Conservation (phyloP, 1,284 basidiomycete genomes). For the Ceratobasidium sp. region DNA sequence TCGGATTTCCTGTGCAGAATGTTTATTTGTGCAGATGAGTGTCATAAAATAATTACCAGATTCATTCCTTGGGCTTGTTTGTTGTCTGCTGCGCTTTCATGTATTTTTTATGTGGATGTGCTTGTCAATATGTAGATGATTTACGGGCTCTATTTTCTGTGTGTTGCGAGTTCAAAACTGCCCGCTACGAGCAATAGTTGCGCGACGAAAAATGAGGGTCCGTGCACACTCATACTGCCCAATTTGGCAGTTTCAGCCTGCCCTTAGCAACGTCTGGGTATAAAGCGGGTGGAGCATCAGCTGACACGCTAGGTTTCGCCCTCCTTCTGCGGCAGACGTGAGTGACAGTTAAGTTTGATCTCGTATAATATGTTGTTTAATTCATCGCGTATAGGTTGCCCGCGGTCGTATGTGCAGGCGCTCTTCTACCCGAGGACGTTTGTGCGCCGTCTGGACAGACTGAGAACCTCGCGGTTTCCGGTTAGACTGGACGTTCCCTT, state of each 20-base stretch:
- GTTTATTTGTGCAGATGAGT: no score
- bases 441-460: no score
- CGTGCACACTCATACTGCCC: not conserved
- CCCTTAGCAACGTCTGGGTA: not conserved
- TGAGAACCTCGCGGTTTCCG: no score
- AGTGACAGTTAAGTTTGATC: not conserved
- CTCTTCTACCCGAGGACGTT: no score
- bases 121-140: not conserved
- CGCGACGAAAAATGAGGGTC: not conserved
- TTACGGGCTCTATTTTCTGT: not conserved
- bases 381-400: not conserved
- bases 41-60: conserved; percentile 43
- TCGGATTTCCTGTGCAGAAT: no score
- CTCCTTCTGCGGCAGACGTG: conserved; percentile 18
- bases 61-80: conserved; percentile 14
- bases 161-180: not conserved
- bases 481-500: no score
- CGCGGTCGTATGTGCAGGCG: not conserved
- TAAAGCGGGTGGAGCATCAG: not conserved
- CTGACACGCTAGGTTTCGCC: not conserved
- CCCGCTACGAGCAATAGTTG: no score
- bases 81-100: conserved; percentile 2
- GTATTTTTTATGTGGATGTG: not conserved
- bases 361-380: not conserved
- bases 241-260: not conserved